These are phyloP conservation scores for Blastocystis sp. DNA, from an alignment of 352 stramenopile species.

Conservation along the genomic window DNA sequence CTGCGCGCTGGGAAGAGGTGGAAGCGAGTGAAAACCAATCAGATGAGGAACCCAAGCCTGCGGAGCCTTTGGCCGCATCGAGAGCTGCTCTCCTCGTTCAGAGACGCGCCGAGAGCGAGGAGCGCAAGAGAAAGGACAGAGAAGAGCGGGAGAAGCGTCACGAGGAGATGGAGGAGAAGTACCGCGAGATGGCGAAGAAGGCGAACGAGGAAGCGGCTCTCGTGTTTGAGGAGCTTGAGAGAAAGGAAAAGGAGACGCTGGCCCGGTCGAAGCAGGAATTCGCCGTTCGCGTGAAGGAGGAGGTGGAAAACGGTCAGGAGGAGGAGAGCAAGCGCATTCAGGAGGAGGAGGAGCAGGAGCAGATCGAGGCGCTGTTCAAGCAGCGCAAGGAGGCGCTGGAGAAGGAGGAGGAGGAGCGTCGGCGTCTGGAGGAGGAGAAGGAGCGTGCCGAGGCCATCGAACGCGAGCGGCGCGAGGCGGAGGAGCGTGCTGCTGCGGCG, in stretches of 20 bases:
- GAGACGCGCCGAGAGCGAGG: not conserved
- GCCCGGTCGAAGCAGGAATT: not conserved
- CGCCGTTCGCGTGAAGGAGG: not conserved
- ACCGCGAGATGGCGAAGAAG: not conserved
- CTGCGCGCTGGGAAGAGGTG: not conserved
- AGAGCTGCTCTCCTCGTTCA: too few relatives aligned
- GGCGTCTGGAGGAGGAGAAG: constrained; percentile 18
- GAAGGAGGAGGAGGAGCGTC: constrained; percentile 49
- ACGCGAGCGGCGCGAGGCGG: not conserved
- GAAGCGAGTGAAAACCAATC: not conserved
- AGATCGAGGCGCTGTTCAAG: constrained; percentile 10
- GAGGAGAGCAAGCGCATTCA: not conserved
- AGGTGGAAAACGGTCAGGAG: not conserved
- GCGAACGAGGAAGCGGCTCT: constrained; percentile 27
- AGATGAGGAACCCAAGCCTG: not conserved
- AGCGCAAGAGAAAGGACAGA: not conserved
- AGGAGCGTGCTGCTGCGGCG: constrained; percentile 8
- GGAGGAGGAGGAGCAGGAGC: constrained; percentile 13
- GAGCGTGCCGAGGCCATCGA: not conserved
- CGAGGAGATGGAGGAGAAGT: constrained; percentile 11
- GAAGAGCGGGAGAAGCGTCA: constrained; percentile 36
- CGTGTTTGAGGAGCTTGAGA: not conserved
- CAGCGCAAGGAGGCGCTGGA: constrained; percentile 32
- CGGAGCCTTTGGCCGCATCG: too few relatives aligned
- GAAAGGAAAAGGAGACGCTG: not conserved